Conservation (phyloP, 2,329 filamentous ascomycete species). For the Aspergillus carbonarius region DNA sequence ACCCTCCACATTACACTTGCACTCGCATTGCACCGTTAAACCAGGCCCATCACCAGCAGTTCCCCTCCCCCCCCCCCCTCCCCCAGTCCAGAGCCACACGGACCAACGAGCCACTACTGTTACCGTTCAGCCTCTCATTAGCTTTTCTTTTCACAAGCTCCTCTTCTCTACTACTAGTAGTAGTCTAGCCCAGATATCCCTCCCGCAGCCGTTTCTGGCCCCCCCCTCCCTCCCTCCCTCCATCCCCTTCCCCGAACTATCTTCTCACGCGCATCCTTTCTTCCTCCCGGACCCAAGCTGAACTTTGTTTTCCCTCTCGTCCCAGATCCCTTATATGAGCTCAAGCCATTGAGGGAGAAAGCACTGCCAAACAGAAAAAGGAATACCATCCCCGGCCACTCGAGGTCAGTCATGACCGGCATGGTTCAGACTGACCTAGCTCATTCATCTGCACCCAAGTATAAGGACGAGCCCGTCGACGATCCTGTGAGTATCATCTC, state of each 20-base stretch:
- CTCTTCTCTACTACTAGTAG: slow-evolving; percentile 25
- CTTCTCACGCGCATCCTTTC: slow-evolving; percentile 14
- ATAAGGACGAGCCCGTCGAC: slow-evolving; percentile 50
- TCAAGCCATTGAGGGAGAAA: slow-evolving; percentile 6
- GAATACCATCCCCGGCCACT: slow-evolving; percentile 22
- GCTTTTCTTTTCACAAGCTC: slow-evolving; percentile 22
- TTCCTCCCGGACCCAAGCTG: slow-evolving; percentile 16
- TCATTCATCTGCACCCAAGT: slow-evolving; percentile 39
- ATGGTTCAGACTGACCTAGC: slow-evolving; percentile 46
- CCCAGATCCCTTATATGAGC: slow-evolving; percentile 3
- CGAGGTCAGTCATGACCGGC: slow-evolving; percentile 40
- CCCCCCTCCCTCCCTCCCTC: slow-evolving; percentile 17
- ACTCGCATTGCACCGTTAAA: slow-evolving; percentile 27
- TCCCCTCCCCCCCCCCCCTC: slow-evolving; percentile 11
- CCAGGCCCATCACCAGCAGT: slow-evolving; percentile 19
- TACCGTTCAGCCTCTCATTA: slow-evolving; percentile 22
- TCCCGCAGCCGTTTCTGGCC: slow-evolving; percentile 17
- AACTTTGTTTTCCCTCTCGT: neutral
- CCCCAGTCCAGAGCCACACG: slow-evolving; percentile 27
- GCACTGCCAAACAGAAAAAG: slow-evolving; percentile 4
- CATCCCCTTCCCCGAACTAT: slow-evolving; percentile 17
- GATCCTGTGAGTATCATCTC: slow-evolving; percentile 48
- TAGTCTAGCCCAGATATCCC: slow-evolving; percentile 19
- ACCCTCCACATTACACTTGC: slow-evolving; percentile 34
- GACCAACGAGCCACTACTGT: slow-evolving; percentile 27